Base-by-base conservation (phyloP, 495 filamentous ascomycete genomes). In the Saxophila tyrrhenica region DNA sequence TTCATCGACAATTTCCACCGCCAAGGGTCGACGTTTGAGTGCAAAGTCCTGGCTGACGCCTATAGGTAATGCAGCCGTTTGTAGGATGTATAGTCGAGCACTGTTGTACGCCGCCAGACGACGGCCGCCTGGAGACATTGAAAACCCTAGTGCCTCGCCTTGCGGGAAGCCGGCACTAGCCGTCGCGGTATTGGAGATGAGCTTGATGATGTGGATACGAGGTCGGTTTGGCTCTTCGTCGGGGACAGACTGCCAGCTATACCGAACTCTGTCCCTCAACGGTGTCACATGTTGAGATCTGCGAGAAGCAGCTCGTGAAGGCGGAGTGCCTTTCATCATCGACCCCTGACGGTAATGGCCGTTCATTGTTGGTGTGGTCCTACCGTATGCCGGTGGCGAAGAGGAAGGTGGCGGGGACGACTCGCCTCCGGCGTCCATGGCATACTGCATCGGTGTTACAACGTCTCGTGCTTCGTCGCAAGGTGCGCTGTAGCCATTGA, bases 21-120 rank as follows among this genome's bases (percentile, higher is more conserved):
- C 59, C 13, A 58, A 39, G 8, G 59, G 59, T 20, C 59, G 54
- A 10, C 59, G 50, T 41, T 62, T 62, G 0, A 62, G 32, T 17
- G 59, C 59, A 46, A 58, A 62, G 55, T 62, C 59, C 21, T 62
- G 59, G 32, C 55, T 62, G 50, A 62, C 51, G 32, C 59, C 59
- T 17, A 62, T 55, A 2, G 59, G 59, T n/a, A 62, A 29, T 2
- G 59, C 59, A 16, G 50, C 59, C 10, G 50, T 62, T 39, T 62
- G 55, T 22, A 62, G 38, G 10, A 58, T 49, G 41, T 58, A 62
- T 1, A 62, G 39, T 25, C 54, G 20, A 25, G 59, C 55, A 47
- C 55, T 58, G 32, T 62, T 62, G 51, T 54, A 62, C 1, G 51
- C 59, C 5, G 59, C 59, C 17, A 62, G 52, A 16, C 55, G 51